Base-by-base conservation (phyloP, 2,329 filamentous ascomycete genomes). In the Cladosporium halotolerans region DNA sequence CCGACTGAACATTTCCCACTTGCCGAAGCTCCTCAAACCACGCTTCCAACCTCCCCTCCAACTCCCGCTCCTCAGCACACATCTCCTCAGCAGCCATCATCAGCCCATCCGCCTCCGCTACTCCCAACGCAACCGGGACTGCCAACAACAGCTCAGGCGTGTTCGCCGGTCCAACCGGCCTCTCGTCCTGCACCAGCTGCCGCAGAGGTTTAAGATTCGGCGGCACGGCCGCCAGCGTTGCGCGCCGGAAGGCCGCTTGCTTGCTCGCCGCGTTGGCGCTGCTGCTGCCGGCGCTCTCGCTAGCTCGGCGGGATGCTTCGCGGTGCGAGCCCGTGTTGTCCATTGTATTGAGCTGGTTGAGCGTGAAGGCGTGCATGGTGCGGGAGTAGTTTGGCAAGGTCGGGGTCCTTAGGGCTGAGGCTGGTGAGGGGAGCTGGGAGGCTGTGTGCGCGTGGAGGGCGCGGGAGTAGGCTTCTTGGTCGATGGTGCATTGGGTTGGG, bases 321-420 rank as follows among this genome's bases (percentile, higher is more conserved):
- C 13, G 47, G 13, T 23, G 36, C n/a, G 9, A 55, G 23, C n/a
- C 48, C 41, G 31, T 57, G 53, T 42, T 58, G 42, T 43, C 32
- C 40, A 51, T 43, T 28, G 50, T 43, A 32, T 60, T 57, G 28
- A 64, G 36, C 49, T 64, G 62, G 34, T 58, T 54, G 40, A 61
- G 42, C 3, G 62, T 64, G 51, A 58, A 59, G 11, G 59, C 61
- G 40, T 65, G 60, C 61, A 66, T 64, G 1, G 57, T 60, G 31
- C 57, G 55, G 10, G 57, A 53, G 34, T 65, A 66, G 36, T 52
- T 53, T 13, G 58, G 59, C 31, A 62, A 28, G 4, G 57, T 62
- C 3, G 43, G 53, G 9, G 31, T 42, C 1, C 19, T 13, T 3
- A 54, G 53, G 10, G 52, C 53, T 9, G 53, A 39, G 23, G 23